Evolutionary conservation across 108 stramenopile genomes (phyloP), one percentile per base, ranked within the genome.

Genomic region (Nitzschia sp.): DNA sequence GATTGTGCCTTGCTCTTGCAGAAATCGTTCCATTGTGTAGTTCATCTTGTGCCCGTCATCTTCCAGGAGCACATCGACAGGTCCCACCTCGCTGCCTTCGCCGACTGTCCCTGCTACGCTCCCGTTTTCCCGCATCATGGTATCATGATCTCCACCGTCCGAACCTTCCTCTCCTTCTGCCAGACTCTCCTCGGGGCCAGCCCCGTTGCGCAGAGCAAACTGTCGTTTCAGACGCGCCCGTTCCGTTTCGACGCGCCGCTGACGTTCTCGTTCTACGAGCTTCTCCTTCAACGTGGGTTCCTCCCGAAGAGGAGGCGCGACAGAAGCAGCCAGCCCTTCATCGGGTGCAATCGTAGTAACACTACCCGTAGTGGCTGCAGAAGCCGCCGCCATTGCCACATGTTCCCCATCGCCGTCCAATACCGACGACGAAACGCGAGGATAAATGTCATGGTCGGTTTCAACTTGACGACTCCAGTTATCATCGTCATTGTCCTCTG

Each of bases 11-110:
- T 77, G 76, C 25, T 85, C 82, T 49, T 79, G 68, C 23, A 85
- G 29, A 54, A 91, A 91, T 2, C 87, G 68, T 58, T 88, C 90
- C 87, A 91, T 91, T 30, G 83, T 79, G 33, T 85, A 86, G 15
- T 47, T 76, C 57, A 85, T 46, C 15, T 63, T 38, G 24, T 19
- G 27, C 1, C 45, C 29, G 1, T 48, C 38, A n/a, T 70, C 54
- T 27, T 75, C 74, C 49, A 66, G 48, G 11, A 71, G 34, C 21
- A 55, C 42, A 15, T 78, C 72, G 35, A 74, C 47, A 35, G 78
- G 77, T 18, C 66, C 86, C 17, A 84, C 62, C 63, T 33, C 66
- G 23, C 71, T 77, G 17, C 75, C 85, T 46, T 78, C 85, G 0
- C 81, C 85, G 0, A 85, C 66, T 0, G 81, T 85, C 32, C 73